Evolutionary conservation across 495 filamentous ascomycete species (phyloP).

Genomic region (Platismatia glauca): DNA sequence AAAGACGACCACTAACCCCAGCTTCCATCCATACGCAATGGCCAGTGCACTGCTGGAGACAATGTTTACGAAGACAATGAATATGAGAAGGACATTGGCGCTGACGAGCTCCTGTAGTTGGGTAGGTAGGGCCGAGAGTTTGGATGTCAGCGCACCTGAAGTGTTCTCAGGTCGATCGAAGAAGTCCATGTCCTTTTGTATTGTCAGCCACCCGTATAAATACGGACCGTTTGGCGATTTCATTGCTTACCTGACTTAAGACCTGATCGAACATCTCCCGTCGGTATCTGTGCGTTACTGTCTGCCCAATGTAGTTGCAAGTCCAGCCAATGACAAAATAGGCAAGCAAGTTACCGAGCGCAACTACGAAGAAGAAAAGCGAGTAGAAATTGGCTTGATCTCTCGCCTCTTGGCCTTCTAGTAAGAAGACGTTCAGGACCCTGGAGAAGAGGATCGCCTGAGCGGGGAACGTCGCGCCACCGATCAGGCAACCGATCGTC

Average conservation of each 20-base stretch:
- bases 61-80: constrained; percentile 38
- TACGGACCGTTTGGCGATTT: too few species aligned
- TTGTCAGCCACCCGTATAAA: too few species aligned
- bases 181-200: neutral
- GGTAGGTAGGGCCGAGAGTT: constrained; percentile 5
- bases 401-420: neutral
- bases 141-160: neutral
- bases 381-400: neutral
- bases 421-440: constrained; percentile 27
- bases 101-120: neutral
- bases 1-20: constrained; percentile 48
- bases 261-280: neutral
- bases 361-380: neutral
- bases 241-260: neutral
- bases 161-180: neutral
- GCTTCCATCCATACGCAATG: constrained; percentile 51
- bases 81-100: neutral
- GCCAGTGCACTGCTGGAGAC: constrained; percentile 45
- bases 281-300: neutral
- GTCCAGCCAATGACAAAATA: neutral
- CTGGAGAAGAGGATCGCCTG: constrained; percentile 34
- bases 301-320: neutral
- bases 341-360: neutral
- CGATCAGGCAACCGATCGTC: neutral
- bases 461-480: constrained; percentile 20